A percentile compares a stretch with the other conserved stretches of the same genome.
Evolutionary conservation across 2,329 filamentous ascomycete genomes (phyloP).

Genomic region (Leptographium flavum): DNA sequence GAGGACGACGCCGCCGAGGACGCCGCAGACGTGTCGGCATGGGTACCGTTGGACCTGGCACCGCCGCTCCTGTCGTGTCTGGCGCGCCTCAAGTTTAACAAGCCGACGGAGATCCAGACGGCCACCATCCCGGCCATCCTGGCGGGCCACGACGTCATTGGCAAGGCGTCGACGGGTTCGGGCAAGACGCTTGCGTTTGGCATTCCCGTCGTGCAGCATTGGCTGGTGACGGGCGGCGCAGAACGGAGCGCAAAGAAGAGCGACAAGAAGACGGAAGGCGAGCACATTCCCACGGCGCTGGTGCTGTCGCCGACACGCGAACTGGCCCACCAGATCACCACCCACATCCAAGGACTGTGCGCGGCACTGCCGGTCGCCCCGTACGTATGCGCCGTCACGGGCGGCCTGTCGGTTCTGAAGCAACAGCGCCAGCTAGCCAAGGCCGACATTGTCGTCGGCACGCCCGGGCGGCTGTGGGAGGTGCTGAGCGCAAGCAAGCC

Average conservation of each 20-base stretch:
- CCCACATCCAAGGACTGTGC: conserved; percentile 68
- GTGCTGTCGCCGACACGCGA: conserved; percentile 88
- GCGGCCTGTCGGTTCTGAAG: conserved; percentile 87
- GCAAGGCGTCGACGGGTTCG: conserved; percentile 91
- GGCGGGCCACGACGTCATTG: conserved; percentile 78
- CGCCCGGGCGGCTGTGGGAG: conserved; percentile 89
- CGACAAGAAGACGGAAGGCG: conserved; percentile 5
- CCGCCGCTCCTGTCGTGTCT: conserved; percentile 57
- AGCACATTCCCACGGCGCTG: conserved; percentile 48
- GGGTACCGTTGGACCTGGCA: conserved; percentile 63
- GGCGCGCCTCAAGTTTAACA: conserved; percentile 63
- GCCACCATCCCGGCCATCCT: conserved; percentile 70
- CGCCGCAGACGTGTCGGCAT: conserved; percentile 61
- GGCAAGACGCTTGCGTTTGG: conserved; percentile 94
- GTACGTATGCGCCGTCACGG: conserved; percentile 78
- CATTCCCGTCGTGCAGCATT: conserved; percentile 81
- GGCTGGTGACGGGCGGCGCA: conserved; percentile 34
- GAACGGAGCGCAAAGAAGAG: conserved; percentile 19
- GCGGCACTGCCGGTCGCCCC: conserved; percentile 43
- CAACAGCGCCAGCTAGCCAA: conserved; percentile 72
- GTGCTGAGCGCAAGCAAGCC: conserved; percentile 65
- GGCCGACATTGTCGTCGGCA: conserved; percentile 87
- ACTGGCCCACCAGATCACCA: conserved; percentile 77
- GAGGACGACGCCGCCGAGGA: conserved; percentile 33
- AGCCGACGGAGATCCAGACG: conserved; percentile 70